Evolutionary conservation across 1,284 basidiomycete species (phyloP).

Genomic region (Meripilus lineatus): DNA sequence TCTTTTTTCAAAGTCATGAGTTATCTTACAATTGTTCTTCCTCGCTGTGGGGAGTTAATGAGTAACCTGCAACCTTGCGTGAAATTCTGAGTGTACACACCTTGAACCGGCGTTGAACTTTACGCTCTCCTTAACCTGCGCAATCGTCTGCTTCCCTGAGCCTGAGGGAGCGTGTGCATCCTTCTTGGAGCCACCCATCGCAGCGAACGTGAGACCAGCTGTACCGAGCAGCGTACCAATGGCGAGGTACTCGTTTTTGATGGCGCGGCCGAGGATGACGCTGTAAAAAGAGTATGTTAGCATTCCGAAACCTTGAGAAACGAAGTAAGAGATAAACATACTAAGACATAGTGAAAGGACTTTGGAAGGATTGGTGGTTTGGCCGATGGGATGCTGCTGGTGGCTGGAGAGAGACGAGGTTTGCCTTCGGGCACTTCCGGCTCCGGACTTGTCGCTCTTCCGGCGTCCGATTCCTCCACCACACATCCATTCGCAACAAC

Average conservation of each 20-base stretch:
- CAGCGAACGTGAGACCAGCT: conserved; percentile 37
- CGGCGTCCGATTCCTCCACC: too few species aligned
- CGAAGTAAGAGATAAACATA: conserved; percentile 5
- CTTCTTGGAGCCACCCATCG: conserved; percentile 45
- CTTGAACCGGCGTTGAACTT: conserved; percentile 60
- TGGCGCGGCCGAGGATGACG: conserved; percentile 65
- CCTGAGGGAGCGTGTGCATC: conserved; percentile 30
- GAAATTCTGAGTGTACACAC: conserved; percentile 35
- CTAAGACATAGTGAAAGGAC: conserved; percentile 16
- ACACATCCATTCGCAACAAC: too few species aligned
- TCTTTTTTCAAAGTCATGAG: conserved; percentile 12
- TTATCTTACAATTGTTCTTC: conserved; percentile 68
- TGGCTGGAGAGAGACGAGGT: too few species aligned
- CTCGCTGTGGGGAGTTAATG: conserved; percentile 37
- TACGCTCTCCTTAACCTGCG: conserved; percentile 56
- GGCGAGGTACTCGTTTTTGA: conserved; percentile 75
- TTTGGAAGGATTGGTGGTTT: too few species aligned
- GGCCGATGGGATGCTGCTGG: too few species aligned
- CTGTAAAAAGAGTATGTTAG: conserved; percentile 27
- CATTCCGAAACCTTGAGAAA: not conserved
- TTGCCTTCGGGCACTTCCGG: too few species aligned
- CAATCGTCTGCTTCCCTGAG: conserved; percentile 36
- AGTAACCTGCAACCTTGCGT: conserved; percentile 4
- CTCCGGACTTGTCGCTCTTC: too few species aligned
- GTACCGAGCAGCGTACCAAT: conserved; percentile 57